Evolutionary conservation across 108 stramenopile genomes (phyloP).

Genomic region (Thalassiosira profunda): DNA sequence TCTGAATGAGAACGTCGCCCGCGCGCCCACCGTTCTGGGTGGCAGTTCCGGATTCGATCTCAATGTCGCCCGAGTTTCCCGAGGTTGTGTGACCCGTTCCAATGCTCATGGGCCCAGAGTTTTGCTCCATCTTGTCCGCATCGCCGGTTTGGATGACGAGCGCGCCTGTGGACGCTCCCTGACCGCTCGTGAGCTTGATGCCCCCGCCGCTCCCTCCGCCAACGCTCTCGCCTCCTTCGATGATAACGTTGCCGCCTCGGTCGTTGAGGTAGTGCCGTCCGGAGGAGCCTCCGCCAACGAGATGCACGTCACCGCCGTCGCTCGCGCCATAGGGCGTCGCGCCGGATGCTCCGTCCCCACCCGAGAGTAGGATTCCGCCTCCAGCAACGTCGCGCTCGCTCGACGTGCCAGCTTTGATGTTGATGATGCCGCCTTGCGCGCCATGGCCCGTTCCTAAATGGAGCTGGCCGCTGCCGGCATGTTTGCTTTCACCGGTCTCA

Average conservation of each 20-base stretch:
- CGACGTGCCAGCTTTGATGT: conserved; percentile 9
- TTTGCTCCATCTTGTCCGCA: neutral
- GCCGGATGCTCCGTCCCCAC: conserved; percentile 8
- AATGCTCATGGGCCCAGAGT: conserved; percentile 16
- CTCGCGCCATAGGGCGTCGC: conserved; percentile 11
- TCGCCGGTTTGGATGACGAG: neutral
- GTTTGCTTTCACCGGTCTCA: no score
- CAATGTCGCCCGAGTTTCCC: conserved; percentile 2
- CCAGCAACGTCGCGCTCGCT: conserved; percentile 4
- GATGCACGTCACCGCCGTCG: conserved; percentile 20
- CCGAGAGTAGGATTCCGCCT: conserved; percentile 7
- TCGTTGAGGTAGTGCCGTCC: conserved; percentile 4
- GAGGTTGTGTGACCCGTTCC: conserved; percentile 6
- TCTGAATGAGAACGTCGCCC: conserved; percentile 10
- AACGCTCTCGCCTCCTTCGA: conserved; percentile 12
- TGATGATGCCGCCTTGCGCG: conserved; percentile 1
- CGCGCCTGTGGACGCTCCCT: conserved; percentile 10
- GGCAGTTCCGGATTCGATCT: conserved; percentile 20
- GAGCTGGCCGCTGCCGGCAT: conserved; percentile 2
- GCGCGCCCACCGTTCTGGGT: conserved; percentile 4
- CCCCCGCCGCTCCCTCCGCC: neutral
- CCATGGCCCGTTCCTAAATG: conserved; percentile 19
- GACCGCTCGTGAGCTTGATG: conserved; percentile 2
- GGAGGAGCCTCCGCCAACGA: conserved; percentile 8
- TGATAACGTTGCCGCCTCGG: conserved; percentile 5